phyloP scores from a whole-genome alignment of 2,329 filamentous ascomycete species.

The Didymella arachidicola region DNA sequence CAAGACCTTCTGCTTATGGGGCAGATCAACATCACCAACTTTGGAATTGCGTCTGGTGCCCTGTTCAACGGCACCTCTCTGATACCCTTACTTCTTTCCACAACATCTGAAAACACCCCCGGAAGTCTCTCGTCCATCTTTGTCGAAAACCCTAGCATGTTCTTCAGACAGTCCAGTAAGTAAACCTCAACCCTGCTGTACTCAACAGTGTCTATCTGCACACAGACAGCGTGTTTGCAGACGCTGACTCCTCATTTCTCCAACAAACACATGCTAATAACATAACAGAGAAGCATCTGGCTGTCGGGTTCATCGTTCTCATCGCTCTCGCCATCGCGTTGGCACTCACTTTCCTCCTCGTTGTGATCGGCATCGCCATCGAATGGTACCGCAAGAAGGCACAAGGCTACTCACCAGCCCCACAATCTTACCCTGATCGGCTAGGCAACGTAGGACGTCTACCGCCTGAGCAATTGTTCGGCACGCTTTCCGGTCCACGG shows the following conservation, averaged over 20 bases:
- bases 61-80: constrained; percentile 85
- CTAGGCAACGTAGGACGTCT: constrained; percentile 59
- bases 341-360: constrained; percentile 77
- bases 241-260: no score
- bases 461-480: constrained; percentile 57
- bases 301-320: constrained; percentile 79
- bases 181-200: constrained; percentile 25
- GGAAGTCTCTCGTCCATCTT: constrained; percentile 85
- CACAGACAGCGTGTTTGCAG: no score
- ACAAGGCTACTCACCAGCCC: constrained; percentile 82
- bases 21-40: constrained; percentile 74
- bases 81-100: constrained; percentile 81
- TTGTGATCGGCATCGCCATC: constrained; percentile 75
- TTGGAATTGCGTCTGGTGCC: constrained; percentile 84
- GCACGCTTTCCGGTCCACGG: constrained; percentile 44
- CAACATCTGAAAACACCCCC: constrained; percentile 65
- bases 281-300: constrained; percentile 63
- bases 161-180: constrained; percentile 72
- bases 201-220: no score
- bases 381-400: constrained; percentile 78
- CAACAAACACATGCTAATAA: not conserved
- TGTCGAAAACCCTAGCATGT: constrained; percentile 76
- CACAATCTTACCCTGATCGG: constrained; percentile 62
- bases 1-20: constrained; percentile 87
- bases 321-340: constrained; percentile 82